phyloP scores from a whole-genome alignment of 2,329 filamentous ascomycete species.

The Xylaria multiplex region DNA sequence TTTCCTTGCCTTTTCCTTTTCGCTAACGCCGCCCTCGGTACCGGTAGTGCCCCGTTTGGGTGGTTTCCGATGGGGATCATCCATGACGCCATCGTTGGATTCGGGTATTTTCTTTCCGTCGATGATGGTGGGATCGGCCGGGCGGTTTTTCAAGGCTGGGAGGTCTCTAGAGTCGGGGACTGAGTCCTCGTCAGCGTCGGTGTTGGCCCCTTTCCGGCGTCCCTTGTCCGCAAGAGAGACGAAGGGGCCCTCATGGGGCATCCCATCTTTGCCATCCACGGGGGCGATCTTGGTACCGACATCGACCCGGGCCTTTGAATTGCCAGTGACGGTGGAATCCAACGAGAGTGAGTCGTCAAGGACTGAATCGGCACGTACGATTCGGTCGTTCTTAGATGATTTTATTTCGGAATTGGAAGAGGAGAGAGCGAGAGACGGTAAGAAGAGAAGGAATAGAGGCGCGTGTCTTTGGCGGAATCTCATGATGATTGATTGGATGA shows the following conservation, averaged over 20 bases:
- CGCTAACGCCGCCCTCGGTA: slow-evolving; percentile 87
- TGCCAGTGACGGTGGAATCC: slow-evolving; percentile 49
- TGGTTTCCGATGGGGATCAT: slow-evolving; percentile 78
- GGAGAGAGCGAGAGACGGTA: slow-evolving; percentile 45
- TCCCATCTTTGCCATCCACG: slow-evolving; percentile 91
- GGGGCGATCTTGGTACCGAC: slow-evolving; percentile 78
- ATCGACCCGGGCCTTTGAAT: slow-evolving; percentile 53
- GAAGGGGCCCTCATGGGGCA: slow-evolving; percentile 87
- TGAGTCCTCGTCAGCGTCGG: slow-evolving; percentile 41
- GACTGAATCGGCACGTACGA: slow-evolving; percentile 25
- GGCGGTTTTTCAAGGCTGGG: slow-evolving; percentile 61
- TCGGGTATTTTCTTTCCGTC: slow-evolving; percentile 71
- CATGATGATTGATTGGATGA: slow-evolving; percentile 40
- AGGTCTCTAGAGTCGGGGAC: slow-evolving; percentile 52
- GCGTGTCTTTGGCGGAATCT: slow-evolving; percentile 44
- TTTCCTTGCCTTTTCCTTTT: slow-evolving; percentile 82
- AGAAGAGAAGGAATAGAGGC: slow-evolving; percentile 45
- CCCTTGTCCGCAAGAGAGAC: slow-evolving; percentile 65
- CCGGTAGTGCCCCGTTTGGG: slow-evolving; percentile 89
- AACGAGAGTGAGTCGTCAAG: slow-evolving; percentile 36
- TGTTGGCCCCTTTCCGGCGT: slow-evolving; percentile 50
- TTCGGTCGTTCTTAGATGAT: slow-evolving; percentile 35
- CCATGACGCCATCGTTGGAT: slow-evolving; percentile 86
- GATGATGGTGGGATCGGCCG: slow-evolving; percentile 62
- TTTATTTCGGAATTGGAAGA: slow-evolving; percentile 39